Evolutionary conservation across 805 yeast species (phyloP), one percentile per base, ranked within the genome.

Genomic region (Pichia exigua): DNA sequence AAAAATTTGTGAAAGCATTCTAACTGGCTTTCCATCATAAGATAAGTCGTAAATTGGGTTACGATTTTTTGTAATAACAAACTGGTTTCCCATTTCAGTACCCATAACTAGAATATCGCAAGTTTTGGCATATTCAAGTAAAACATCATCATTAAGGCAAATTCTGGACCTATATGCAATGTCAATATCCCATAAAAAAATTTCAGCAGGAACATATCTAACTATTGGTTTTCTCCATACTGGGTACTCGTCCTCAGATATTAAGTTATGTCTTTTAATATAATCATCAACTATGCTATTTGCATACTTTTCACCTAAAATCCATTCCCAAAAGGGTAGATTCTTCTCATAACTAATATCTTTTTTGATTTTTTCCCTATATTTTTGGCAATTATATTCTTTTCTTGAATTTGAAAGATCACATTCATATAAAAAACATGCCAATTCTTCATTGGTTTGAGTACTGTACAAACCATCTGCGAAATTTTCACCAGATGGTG

Each of bases 41-140:
- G 39, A 15, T 2, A n/a, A 8, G n/a, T 35, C 39, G n/a, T 35
- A 35, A 6, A 7, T 41, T 28, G 52, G 46, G 21, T 49, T 24
- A 15, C 17, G 13, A 3, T 42, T 21, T 27, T 21, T 27, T 17
- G 32, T 17, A 17, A 46, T 42, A n/a, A 49, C 49, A 32, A 13
- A 45, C 20, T 45, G 49, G 12, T 28, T 21, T 1, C n/a, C 15
- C n/a, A 42, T n/a, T 8, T 42, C 42, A 6, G 39, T 21, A 12
- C 54, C 50, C 27, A 45, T 24, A 13, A 51, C 40, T 11, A 51
- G 22, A 38, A 51, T 47, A 32, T 51, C 54, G 40, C 54, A 51
- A 4, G 27, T 17, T 28, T 40, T 40, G 1, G 50, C 47, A n/a
- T 44, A 20, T 10, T 27, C 46, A 17, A 38, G 18, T 17, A 51